Evolutionary conservation across 805 yeast genomes (phyloP), one percentile per base, ranked within the genome.

Genomic region (Wickerhamomyces chaumierensis): DNA sequence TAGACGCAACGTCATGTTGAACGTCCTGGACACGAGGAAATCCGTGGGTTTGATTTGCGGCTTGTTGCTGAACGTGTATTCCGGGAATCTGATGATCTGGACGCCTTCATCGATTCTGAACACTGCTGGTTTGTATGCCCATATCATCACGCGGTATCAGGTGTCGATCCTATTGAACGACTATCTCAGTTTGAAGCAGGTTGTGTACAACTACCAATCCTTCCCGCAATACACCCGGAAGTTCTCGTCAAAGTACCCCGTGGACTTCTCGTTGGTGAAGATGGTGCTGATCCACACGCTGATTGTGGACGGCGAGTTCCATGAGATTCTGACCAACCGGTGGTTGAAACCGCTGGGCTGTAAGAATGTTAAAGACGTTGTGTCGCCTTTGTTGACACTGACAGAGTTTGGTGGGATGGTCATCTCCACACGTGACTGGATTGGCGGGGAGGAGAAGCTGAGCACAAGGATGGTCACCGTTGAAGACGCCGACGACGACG

Each of bases 401-500:
- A 75, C 83, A 46, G 98, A 92, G 54, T 94, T 87, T 52, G 98
- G 98, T 27, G 99, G 99, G 2, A 84, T 90, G 75, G 87, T 88
- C 12, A 76, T 92, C 6, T 77, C 96, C 1, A 73, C 87, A 70
- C 69, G 94, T 47, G 99, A 92, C 57, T 90, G 95, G 86, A 63
- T 88, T 14, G 87, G 85, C 3, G 73, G 73, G 4, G 73, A 73
- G 39, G 83, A 79, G 17, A 72, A 73, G 36, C 50, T 80, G 39
- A 83, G 84, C 4, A 66, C 75, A 35, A 50, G 62, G 2, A 68
- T 3, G 39, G 49, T 7, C 60, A 62, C 15, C 75, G 12, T 14
- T 6, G 16, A 28, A 7, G 16, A 7, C 16, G 16, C 6, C 31
- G 16, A 28, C 7, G 5, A 28, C 16, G 16, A 28, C 31, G 12